Percentiles rank a stretch among this genome's conserved stretches.
These are phyloP conservation scores for Syzygium aqueum DNA, from an alignment of 345 rosid species.

Conservation along the genomic window DNA sequence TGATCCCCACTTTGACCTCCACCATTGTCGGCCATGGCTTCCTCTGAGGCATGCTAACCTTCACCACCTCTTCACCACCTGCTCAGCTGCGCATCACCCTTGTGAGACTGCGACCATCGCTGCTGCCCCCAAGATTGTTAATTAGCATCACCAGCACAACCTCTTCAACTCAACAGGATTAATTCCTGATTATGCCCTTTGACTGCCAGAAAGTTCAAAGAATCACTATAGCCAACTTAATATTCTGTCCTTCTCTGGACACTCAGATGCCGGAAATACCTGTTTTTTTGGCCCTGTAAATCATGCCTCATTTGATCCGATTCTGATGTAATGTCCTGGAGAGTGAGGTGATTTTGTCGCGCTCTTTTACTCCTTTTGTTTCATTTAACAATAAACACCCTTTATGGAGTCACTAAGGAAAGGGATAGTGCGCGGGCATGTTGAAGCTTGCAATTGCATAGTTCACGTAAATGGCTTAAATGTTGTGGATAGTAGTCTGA, in stretches of 20 bases:
- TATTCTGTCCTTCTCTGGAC: background rate
- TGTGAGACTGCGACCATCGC: background rate
- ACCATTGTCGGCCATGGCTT: background rate
- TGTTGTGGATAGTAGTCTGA: background rate
- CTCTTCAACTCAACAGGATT: background rate
- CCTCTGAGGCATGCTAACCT: background rate
- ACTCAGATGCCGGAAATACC: background rate
- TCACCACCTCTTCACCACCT: background rate
- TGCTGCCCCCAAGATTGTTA: background rate
- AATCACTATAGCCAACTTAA: background rate
- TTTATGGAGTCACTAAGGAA: background rate
- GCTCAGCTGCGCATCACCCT: background rate
- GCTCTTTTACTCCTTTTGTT: background rate
- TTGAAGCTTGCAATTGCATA: background rate
- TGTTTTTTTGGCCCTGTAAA: background rate
- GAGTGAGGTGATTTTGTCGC: background rate
- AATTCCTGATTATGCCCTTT: background rate
- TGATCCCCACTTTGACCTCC: background rate
- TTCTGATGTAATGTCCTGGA: background rate
- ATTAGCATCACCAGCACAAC: background rate
- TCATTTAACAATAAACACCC: background rate
- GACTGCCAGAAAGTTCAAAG: background rate
- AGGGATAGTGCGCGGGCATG: background rate
- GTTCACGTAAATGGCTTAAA: background rate
- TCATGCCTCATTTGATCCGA: background rate